Percentiles rank a stretch among this genome's conserved stretches.
These are phyloP conservation scores for Rhodotorula sp. DNA, from an alignment of 1,284 basidiomycete species.

Conservation along the genomic window DNA sequence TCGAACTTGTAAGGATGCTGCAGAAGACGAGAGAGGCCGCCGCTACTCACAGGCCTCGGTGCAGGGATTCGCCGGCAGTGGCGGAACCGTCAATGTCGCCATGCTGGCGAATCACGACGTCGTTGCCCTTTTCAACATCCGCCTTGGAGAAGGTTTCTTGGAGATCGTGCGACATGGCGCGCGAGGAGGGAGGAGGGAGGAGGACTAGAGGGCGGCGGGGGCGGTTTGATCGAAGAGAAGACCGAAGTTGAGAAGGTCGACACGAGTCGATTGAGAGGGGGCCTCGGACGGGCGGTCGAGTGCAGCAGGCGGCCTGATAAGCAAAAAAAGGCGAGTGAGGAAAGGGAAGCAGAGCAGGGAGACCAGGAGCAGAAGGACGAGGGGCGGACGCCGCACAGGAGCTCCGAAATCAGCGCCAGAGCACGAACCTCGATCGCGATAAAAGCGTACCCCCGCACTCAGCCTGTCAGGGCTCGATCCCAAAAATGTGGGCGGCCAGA, in stretches of 20 bases:
- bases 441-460: not conserved
- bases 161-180: constrained; percentile 4
- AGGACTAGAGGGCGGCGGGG: not conserved
- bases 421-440: not conserved
- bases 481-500: no score
- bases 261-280: not conserved
- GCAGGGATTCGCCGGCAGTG: not conserved
- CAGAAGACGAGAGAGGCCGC: not conserved
- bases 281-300: not conserved
- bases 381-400: not conserved
- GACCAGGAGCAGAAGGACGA: not conserved
- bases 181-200: not conserved
- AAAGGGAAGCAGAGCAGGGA: not conserved
- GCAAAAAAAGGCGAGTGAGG: not conserved
- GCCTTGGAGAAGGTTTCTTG: constrained; percentile 7
- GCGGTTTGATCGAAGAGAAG: not conserved
- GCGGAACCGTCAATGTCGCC: not conserved
- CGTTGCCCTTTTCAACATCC: constrained; percentile 23
- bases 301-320: not conserved
- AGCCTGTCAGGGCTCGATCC: not conserved
- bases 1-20: no score
- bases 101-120: constrained; percentile 14
- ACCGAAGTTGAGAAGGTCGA: not conserved
- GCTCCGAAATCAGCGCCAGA: not conserved
- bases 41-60: constrained; percentile 9